Evolutionary conservation across 805 yeast genomes (phyloP).

Genomic region (Pichia kluyveri): DNA sequence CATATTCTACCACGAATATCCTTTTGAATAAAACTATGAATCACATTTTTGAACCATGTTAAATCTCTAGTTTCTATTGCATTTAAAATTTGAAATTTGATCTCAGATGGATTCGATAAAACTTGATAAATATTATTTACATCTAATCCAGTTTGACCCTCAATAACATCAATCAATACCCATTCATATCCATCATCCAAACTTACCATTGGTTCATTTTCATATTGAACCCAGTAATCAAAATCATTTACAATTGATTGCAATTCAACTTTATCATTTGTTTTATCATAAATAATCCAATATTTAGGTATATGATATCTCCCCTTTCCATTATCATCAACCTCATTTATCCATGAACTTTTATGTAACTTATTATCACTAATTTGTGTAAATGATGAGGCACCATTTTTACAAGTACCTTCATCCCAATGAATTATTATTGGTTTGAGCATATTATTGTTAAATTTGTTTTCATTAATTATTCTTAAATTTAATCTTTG

Average conservation of each 20-base stretch:
- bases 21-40: neutral
- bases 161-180: constrained; percentile 31
- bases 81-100: neutral
- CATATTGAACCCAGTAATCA: constrained; percentile 41
- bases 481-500: constrained; percentile 33
- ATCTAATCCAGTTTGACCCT: constrained; percentile 35
- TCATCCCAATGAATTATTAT: constrained; percentile 64
- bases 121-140: constrained; percentile 3
- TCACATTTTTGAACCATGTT: constrained; percentile 5
- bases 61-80: constrained; percentile 9
- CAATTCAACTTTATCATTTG: constrained; percentile 44
- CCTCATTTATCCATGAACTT: neutral
- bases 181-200: constrained; percentile 29
- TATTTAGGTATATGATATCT: constrained; percentile 2
- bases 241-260: constrained; percentile 21
- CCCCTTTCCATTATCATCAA: neutral
- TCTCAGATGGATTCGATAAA: constrained; percentile 6
- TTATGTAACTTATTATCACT: constrained; percentile 20
- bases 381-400: constrained; percentile 63
- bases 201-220: constrained; percentile 20
- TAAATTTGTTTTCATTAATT: neutral
- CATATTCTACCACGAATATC: constrained; percentile 1
- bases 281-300: constrained; percentile 57
- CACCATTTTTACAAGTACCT: constrained; percentile 83
- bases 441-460: constrained; percentile 4